Conservation (phyloP, 345 rosid genomes). For the Murraya paniculata region DNA sequence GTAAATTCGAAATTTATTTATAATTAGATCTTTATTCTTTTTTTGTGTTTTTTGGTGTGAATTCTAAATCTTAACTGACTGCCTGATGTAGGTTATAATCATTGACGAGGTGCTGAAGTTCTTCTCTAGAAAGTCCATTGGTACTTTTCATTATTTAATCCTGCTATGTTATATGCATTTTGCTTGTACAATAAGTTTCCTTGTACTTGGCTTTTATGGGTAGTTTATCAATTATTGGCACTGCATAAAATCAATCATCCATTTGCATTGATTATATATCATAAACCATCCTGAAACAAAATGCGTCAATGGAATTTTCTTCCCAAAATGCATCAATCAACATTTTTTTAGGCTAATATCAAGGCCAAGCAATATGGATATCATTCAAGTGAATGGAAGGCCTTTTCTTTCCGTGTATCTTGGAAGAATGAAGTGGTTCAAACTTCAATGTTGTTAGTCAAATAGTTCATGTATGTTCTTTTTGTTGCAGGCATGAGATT, state of each 20-base stretch:
- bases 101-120: conserved; percentile 92
- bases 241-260: background rate
- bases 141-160: conserved; percentile 33
- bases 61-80: background rate
- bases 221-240: background rate
- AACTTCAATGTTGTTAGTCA: background rate
- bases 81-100: conserved; percentile 67
- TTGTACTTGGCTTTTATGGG: background rate
- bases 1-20: background rate
- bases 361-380: background rate
- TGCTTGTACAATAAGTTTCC: background rate
- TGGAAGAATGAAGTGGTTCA: background rate
- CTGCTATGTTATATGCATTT: background rate
- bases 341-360: background rate
- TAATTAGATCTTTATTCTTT: background rate
- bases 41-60: background rate
- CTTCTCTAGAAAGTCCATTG: conserved; percentile 74
- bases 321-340: background rate
- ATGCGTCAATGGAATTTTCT: background rate
- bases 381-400: background rate
- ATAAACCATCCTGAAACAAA: background rate
- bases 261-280: background rate
- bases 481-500: conserved; percentile 60
- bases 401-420: background rate
- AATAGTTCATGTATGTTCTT: background rate